Evolutionary conservation across 768 basidiomycete genomes (phyloP), one percentile per base, ranked within the genome.

Genomic region (Lactifluus piperatus): DNA sequence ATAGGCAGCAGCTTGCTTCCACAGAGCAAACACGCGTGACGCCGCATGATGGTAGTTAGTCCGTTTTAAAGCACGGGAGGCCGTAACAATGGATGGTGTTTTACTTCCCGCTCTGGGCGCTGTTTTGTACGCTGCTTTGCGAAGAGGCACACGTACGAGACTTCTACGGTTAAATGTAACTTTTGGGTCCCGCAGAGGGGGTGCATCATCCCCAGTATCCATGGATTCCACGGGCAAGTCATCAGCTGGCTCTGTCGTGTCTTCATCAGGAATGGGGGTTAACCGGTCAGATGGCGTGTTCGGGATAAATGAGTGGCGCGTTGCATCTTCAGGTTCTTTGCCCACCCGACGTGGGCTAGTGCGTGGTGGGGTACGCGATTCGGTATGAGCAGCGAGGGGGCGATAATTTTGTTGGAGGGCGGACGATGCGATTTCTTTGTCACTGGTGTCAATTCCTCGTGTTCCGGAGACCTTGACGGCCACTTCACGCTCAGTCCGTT

Each of bases 1-100:
- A 71, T 77, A 91, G 64, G 77, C 76, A 4, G 76, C 78, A 50
- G 82, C 81, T 46, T 72, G 70, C 61, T 74, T 79, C 86, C 86
- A 88, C 11, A 84, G 67, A 9, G 85, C 87, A 64, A 86, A 83
- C n/a, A 90, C 84, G 5, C 81, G 80, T 13, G 83, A 85, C 22
- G 78, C 73, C 6, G 54, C 22, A 20, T 56, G 37, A 20, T 67
- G 63, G 10, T 45, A 51, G 14, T 68, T 69, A 29, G 30, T 41
- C 32, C 63, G 62, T 57, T 69, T 70, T 5, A 56, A 30, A 5
- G 65, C 36, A 2, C 65, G 59, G 39, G 24, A 32, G 14, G 24
- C 48, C n/a, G 62, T 63, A 44, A 43, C 64, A 34, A 48, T 49
- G 65, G 67, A 30, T 66, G 66, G 51, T 60, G 57, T 68, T 67